These are phyloP conservation scores for Tricholoma hemisulphureum DNA, from an alignment of 768 basidiomycete species.

Conservation along the genomic window DNA sequence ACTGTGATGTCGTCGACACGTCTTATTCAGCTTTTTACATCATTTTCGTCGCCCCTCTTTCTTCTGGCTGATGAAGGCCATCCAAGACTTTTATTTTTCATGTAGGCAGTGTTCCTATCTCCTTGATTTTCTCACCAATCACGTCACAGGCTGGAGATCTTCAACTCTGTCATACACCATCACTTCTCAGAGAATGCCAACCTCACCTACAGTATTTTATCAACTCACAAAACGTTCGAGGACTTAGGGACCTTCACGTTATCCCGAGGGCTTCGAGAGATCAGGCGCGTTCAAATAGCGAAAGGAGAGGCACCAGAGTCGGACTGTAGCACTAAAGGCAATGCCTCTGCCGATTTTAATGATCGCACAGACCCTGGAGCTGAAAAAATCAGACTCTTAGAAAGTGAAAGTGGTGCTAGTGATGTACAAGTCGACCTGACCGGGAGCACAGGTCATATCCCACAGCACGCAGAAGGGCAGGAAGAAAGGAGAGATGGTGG, in stretches of 20 bases:
- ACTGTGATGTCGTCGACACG: constrained; percentile 79
- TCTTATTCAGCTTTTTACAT: constrained; percentile 84
- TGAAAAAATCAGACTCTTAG: constrained; percentile 69
- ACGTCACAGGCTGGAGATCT: constrained; percentile 73
- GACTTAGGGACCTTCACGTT: constrained; percentile 91
- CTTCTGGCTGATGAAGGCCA: constrained; percentile 93
- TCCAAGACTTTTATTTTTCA: constrained; percentile 88
- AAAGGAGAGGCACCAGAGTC: constrained; percentile 59
- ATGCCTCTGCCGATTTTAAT: constrained; percentile 32
- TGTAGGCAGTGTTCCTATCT: constrained; percentile 45
- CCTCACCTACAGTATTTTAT: constrained; percentile 80
- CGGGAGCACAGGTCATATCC: constrained; percentile 15
- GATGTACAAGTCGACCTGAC: constrained; percentile 14
- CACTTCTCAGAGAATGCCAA: constrained; percentile 84
- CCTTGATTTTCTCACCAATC: not conserved
- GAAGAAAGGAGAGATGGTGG: constrained; percentile 19
- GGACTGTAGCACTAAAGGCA: constrained; percentile 39
- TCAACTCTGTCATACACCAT: constrained; percentile 81
- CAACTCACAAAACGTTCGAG: constrained; percentile 83
- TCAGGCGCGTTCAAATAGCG: constrained; percentile 68
- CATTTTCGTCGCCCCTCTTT: constrained; percentile 88
- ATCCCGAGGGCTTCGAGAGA: constrained; percentile 79
- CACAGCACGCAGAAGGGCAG: constrained; percentile 14
- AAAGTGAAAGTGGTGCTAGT: constrained; percentile 43
- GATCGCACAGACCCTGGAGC: constrained; percentile 43